These are phyloP conservation scores for Phalaenopsis aphrodite DNA, from an alignment of 106 monocot species.

Conservation along the genomic window DNA sequence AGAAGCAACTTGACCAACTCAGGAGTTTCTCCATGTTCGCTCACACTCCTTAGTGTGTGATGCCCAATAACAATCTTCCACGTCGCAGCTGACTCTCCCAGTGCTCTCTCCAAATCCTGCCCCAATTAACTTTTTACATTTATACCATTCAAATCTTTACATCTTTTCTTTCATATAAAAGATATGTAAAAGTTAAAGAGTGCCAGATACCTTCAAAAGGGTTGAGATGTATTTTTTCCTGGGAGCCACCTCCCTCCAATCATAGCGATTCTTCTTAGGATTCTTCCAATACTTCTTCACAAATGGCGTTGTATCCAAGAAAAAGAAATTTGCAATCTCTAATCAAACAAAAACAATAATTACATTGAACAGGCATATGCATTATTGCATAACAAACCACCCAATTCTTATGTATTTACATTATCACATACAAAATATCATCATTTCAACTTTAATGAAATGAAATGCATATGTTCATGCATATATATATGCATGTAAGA, in stretches of 20 bases:
- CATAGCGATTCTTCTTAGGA: slow-evolving; percentile 27
- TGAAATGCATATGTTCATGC: neutral
- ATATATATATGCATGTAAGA: too few relatives aligned
- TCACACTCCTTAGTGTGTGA: slow-evolving; percentile 48
- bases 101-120: slow-evolving; percentile 43
- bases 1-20: slow-evolving; percentile 48
- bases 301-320: slow-evolving; percentile 58
- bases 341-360: neutral
- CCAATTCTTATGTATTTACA: too few relatives aligned
- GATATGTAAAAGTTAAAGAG: too few relatives aligned
- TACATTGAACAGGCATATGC: too few relatives aligned
- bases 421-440: too few relatives aligned
- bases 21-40: slow-evolving; percentile 55
- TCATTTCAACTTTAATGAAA: neutral
- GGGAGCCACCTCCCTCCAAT: slow-evolving; percentile 54
- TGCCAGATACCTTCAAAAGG: slow-evolving; percentile 28
- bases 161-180: too few relatives aligned
- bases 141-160: too few relatives aligned
- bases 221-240: slow-evolving; percentile 23
- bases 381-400: too few relatives aligned
- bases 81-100: slow-evolving; percentile 26
- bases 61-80: slow-evolving; percentile 69
- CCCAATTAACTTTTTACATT: too few relatives aligned
- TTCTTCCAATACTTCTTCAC: slow-evolving; percentile 41
- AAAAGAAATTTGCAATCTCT: slow-evolving; percentile 55